A percentile compares a stretch with the other conserved stretches of the same genome.
These are phyloP conservation scores for Podila epicladia DNA, from an alignment of 192 early-diverging fungal genomes.

Conservation along the genomic window DNA sequence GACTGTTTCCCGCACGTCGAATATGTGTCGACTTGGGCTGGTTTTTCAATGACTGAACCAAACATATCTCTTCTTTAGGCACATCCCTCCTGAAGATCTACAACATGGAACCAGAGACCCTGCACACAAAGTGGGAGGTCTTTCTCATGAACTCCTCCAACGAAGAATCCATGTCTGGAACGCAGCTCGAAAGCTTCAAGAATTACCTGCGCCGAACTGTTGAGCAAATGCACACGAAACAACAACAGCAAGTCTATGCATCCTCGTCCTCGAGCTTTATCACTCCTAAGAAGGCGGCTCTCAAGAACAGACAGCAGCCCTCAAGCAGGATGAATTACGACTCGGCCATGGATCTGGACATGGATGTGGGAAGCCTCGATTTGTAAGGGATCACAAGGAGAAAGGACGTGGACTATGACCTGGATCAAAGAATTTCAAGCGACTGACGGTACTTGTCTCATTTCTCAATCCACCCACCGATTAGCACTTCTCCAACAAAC, in stretches of 20 bases:
- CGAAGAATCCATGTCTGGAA: slow-evolving; percentile 20
- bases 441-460: no score
- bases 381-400: slow-evolving; percentile 4
- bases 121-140: slow-evolving; percentile 49
- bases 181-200: slow-evolving; percentile 41
- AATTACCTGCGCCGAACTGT: slow-evolving; percentile 22
- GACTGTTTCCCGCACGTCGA: not conserved
- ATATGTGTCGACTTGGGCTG: not conserved
- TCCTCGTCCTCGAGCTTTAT: slow-evolving; percentile 20
- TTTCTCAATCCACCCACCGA: not conserved
- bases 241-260: not conserved
- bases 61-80: slow-evolving; percentile 9
- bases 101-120: slow-evolving; percentile 24
- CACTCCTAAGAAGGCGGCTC: slow-evolving; percentile 11
- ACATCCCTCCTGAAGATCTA: slow-evolving; percentile 28
- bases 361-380: slow-evolving; percentile 1
- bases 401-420: not conserved
- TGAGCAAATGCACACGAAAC: slow-evolving; percentile 20
- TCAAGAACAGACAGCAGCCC: slow-evolving; percentile 27
- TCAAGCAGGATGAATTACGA: slow-evolving; percentile 8
- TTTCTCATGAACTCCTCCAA: slow-evolving; percentile 30
- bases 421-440: not conserved
- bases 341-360: slow-evolving; percentile 5
- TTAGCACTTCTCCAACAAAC: not conserved
- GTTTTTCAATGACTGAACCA: not conserved